phyloP scores from a whole-genome alignment of 192 early-diverging fungal species.

The Coemansia sp. region DNA sequence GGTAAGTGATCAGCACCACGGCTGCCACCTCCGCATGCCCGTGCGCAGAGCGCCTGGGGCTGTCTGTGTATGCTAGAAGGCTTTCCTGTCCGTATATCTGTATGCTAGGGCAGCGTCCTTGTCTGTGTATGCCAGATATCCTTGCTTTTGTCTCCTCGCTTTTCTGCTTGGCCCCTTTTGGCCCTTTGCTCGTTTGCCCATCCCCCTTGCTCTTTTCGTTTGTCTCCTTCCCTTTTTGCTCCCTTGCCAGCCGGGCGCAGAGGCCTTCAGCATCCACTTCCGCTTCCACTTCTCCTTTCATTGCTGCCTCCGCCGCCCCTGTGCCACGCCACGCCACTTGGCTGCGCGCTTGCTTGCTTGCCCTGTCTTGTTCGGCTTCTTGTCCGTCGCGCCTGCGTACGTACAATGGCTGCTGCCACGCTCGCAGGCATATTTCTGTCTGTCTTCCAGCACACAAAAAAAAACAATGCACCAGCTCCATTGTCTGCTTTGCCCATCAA shows the following conservation, averaged over 20 bases:
- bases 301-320: neutral
- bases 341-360: neutral
- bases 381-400: neutral
- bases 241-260: too few relatives aligned
- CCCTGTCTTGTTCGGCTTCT: too few relatives aligned
- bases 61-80: too few relatives aligned
- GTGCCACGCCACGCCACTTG: constrained; percentile 1
- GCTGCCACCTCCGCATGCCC: too few relatives aligned
- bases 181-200: too few relatives aligned
- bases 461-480: neutral
- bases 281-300: neutral
- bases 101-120: too few relatives aligned
- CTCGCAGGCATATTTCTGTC: neutral
- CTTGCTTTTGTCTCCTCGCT: too few relatives aligned
- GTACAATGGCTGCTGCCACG: neutral
- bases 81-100: neutral
- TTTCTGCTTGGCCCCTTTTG: too few relatives aligned
- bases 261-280: neutral
- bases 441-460: neutral
- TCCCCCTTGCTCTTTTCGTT: too few relatives aligned
- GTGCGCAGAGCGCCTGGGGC: too few relatives aligned
- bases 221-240: too few relatives aligned
- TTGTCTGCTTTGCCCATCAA: neutral
- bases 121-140: too few relatives aligned
- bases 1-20: neutral